Base-by-base conservation (phyloP, 148 eudicot genomes). In the Fagopyrum tataricum region DNA sequence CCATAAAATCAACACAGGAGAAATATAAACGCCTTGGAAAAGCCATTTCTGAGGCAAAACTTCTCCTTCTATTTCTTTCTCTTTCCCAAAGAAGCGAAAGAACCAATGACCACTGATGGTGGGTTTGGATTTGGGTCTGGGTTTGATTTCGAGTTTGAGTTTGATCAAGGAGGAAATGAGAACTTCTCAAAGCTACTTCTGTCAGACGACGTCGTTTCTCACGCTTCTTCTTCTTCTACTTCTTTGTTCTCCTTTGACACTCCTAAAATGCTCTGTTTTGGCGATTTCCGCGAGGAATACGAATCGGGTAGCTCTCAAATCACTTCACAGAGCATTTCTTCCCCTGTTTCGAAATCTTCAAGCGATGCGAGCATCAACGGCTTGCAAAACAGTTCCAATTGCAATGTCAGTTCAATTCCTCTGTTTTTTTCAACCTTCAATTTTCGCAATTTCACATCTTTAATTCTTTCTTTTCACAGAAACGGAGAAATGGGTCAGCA, bases 121-220 rank as follows among this genome's bases (percentile, higher is more conserved):
- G 52, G 48, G 52, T 64, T 64, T 64, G 69, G 69, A 20, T 64
- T 13, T 43, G 69, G 26, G 69, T 64, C 37, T 37, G 49, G 49
- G 49, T 46, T 46, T 46, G 37, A 31, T 31, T 31, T 31, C 37
- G 69, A 39, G 14, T 42, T 70, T n/a, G 80, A 76, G 23, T 74
- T 74, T 66, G 79, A 74, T 37, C 72, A 67, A 10, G 80, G 53
- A 14, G 76, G 68, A 53, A 62, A 74, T 71, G 85, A 80, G 39
- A 79, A 82, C 64, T 79, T 79, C 77, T 79, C 85, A 18, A 44
- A 78, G 68, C 47, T 82, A 47, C 75, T 82, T 8, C 69, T 77
- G 6, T 76, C 82, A 55, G 20, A 70, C 14, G 52, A 70, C 72
- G 52, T 70, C 51, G 51, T 39, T 23, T 70, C 72, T 18, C 52